phyloP scores from a whole-genome alignment of 192 early-diverging fungal species.

The Linnemannia elongata region DNA sequence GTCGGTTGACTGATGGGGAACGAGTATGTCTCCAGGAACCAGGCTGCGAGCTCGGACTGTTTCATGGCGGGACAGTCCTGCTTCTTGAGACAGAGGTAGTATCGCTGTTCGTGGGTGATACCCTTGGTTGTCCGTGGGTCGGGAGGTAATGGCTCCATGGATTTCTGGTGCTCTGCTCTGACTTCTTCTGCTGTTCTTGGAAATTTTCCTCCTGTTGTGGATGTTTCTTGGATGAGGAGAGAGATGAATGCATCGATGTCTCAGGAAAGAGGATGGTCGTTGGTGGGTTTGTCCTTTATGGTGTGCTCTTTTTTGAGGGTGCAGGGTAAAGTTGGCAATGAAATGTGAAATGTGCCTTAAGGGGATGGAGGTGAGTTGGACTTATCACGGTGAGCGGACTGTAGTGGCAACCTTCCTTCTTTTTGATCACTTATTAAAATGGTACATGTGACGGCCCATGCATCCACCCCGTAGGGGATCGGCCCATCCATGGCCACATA shows the following conservation, averaged over 20 bases:
- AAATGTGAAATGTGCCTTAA: background rate
- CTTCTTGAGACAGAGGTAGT: conserved; percentile 50
- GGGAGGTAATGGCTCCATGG: background rate
- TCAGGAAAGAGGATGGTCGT: background rate
- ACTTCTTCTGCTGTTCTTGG: background rate
- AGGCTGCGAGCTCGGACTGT: conserved; percentile 39
- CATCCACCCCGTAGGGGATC: background rate
- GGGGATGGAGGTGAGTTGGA: background rate
- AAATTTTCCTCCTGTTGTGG: background rate
- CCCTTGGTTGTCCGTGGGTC: conserved; percentile 27
- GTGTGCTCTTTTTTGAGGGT: background rate
- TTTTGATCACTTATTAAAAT: conserved; percentile 41
- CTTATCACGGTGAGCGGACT: background rate
- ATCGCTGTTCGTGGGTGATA: conserved; percentile 49
- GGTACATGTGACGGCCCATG: conserved; percentile 25
- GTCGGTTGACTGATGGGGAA: conserved; percentile 41
- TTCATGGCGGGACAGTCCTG: conserved; percentile 41
- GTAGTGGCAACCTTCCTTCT: conserved; percentile 26
- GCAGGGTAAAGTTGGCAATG: background rate
- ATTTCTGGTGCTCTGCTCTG: background rate
- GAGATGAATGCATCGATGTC: background rate
- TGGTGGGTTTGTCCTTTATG: background rate
- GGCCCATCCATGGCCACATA: background rate
- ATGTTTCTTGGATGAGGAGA: background rate
- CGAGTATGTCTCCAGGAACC: conserved; percentile 30